Evolutionary conservation across 1,284 basidiomycete genomes (phyloP).

Genomic region (Ceratobasidium sp.): DNA sequence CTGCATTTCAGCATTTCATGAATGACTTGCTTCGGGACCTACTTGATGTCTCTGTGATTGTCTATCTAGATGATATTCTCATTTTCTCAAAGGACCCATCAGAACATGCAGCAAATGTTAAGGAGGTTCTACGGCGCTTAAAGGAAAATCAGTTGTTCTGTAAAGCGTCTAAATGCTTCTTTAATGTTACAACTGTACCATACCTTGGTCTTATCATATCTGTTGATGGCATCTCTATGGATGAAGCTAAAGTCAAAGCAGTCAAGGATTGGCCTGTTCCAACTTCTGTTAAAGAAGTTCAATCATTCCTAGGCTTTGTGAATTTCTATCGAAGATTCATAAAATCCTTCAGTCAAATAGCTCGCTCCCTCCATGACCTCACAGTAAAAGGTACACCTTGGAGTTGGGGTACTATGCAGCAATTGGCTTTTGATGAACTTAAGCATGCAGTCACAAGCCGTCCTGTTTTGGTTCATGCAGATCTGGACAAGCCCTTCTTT

Average conservation of each 20-base stretch:
- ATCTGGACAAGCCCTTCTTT: too few relatives aligned
- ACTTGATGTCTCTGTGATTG: constrained; percentile 44
- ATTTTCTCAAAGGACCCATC: constrained; percentile 11
- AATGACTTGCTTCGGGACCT: constrained; percentile 45
- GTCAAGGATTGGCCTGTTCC: constrained; percentile 54
- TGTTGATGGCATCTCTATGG: constrained; percentile 51
- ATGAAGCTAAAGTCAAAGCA: constrained; percentile 52
- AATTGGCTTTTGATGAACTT: not conserved
- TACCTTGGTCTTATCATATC: constrained; percentile 48
- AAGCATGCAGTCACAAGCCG: not conserved
- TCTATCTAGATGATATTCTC: constrained; percentile 40
- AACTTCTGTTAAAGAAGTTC: constrained; percentile 47
- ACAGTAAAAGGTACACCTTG: not conserved
- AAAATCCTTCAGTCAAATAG: constrained; percentile 45
- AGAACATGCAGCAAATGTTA: constrained; percentile 47
- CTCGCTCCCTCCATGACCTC: constrained; percentile 46
- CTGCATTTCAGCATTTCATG: constrained; percentile 49
- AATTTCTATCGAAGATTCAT: constrained; percentile 51
- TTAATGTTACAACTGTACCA: not conserved
- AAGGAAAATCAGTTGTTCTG: too few relatives aligned
- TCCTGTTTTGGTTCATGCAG: constrained; percentile 4
- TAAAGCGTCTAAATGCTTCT: not conserved
- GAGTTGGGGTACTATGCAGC: not conserved
- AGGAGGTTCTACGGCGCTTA: constrained; percentile 52
- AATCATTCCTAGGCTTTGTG: constrained; percentile 49